Percentiles rank a stretch among this genome's conserved stretches.
phyloP scores from a whole-genome alignment of 768 basidiomycete species.

The Hirschioporus abietinus region DNA sequence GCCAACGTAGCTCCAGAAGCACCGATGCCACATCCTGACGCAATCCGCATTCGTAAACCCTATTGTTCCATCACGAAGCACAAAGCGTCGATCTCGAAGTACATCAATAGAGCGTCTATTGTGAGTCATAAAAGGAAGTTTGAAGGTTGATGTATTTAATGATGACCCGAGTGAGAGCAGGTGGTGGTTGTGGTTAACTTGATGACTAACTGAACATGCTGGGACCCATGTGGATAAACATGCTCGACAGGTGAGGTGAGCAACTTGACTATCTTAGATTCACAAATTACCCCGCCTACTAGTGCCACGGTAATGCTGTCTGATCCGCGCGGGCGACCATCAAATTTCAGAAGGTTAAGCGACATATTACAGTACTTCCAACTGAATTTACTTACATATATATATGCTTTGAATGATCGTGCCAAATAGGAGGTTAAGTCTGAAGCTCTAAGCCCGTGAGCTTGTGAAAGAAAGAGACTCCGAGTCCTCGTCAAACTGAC shows the following conservation, averaged over 20 bases:
- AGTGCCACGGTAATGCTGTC: no score
- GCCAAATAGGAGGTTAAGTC: no score
- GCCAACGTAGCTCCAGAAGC: neutral
- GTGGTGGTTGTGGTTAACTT: neutral
- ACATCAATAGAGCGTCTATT: neutral
- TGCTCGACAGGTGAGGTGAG: neutral
- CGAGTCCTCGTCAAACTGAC: no score
- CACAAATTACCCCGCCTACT: no score
- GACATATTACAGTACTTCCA: no score
- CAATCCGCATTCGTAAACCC: neutral
- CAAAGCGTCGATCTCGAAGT: neutral
- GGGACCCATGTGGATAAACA: conserved; percentile 1
- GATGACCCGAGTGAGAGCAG: neutral
- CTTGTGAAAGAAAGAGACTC: no score
- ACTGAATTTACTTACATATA: no score
- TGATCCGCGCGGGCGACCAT: no score
- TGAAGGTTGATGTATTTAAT: neutral
- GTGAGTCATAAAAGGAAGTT: neutral
- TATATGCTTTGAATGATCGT: no score
- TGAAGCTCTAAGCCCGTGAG: no score
- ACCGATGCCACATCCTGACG: neutral
- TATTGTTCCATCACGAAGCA: neutral
- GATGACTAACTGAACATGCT: neutral
- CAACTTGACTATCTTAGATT: neutral
- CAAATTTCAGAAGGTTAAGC: no score